Percentiles rank a stretch among this genome's conserved stretches.
Evolutionary conservation across 768 basidiomycete species (phyloP).

Genomic region (Crucibulum laeve): DNA sequence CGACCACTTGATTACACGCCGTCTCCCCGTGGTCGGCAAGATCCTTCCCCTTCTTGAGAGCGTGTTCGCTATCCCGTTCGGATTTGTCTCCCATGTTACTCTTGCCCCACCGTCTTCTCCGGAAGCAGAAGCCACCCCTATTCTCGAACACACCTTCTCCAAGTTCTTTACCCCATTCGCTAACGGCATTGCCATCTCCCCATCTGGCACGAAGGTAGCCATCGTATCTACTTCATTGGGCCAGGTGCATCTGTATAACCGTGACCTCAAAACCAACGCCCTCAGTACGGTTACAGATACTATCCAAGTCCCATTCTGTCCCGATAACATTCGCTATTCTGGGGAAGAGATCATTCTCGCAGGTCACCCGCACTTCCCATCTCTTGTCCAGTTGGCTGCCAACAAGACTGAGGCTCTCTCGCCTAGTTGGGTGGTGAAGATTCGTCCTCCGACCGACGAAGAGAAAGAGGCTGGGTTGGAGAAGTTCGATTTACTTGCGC

Average conservation of each 20-base stretch:
- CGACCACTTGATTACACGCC: constrained; percentile 66
- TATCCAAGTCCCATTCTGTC: constrained; percentile 51
- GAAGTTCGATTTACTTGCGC: constrained; percentile 39
- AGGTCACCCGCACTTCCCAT: constrained; percentile 64
- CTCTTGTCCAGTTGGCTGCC: constrained; percentile 39
- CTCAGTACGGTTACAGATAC: constrained; percentile 30
- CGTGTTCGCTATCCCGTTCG: constrained; percentile 49
- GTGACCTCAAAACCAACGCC: constrained; percentile 38
- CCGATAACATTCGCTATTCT: constrained; percentile 59
- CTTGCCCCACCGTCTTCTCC: constrained; percentile 24
- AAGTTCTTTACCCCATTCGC: constrained; percentile 56
- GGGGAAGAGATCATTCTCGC: constrained; percentile 46
- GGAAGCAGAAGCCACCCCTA: constrained; percentile 13
- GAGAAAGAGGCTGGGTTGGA: constrained; percentile 6
- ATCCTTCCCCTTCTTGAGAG: constrained; percentile 53
- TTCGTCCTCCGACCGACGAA: constrained; percentile 25
- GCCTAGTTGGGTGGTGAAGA: constrained; percentile 57
- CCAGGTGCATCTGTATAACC: constrained; percentile 46
- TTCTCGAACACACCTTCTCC: constrained; percentile 32
- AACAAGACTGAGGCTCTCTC: constrained; percentile 34
- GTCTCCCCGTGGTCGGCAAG: constrained; percentile 48
- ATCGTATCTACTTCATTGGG: constrained; percentile 49
- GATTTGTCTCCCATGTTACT: constrained; percentile 55
- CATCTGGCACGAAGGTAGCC: constrained; percentile 44
- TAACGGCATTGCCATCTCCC: constrained; percentile 65